These are phyloP conservation scores for Coniophora puteana DNA, from an alignment of 1,284 basidiomycete genomes.

Conservation along the genomic window DNA sequence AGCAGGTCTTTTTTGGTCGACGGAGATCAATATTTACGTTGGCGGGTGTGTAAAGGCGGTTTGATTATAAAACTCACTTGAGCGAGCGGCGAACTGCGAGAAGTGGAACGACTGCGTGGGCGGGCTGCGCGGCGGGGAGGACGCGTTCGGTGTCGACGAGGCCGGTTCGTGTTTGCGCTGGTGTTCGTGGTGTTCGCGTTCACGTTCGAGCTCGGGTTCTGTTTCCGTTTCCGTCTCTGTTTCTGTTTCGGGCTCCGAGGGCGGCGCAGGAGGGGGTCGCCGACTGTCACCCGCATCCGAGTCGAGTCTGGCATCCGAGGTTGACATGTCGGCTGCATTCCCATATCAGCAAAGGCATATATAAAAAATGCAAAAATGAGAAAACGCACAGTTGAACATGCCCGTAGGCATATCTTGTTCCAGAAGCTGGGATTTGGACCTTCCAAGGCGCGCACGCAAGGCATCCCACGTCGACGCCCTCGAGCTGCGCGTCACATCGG, in stretches of 20 bases:
- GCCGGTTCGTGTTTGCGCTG: constrained; percentile 28
- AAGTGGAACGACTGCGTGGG: constrained; percentile 57
- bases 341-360: constrained; percentile 12
- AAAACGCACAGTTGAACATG: constrained; percentile 29
- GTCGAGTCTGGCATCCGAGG: constrained; percentile 8
- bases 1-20: constrained; percentile 49
- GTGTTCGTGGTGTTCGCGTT: constrained; percentile 38
- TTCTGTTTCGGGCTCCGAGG: no score
- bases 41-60: no score
- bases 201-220: constrained; percentile 15
- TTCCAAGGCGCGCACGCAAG: constrained; percentile 43
- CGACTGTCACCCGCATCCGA: no score
- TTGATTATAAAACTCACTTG: constrained; percentile 63
- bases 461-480: constrained; percentile 46
- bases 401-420: constrained; percentile 27
- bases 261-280: constrained; percentile 9
- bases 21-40: constrained; percentile 2
- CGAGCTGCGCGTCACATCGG: constrained; percentile 36
- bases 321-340: constrained; percentile 8
- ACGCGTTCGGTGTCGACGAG: constrained; percentile 36
- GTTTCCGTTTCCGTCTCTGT: no score
- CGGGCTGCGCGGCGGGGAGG: no score
- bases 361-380: constrained; percentile 8
- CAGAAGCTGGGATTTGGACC: constrained; percentile 34
- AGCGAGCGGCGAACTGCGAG: constrained; percentile 47